A percentile compares a stretch with the other conserved stretches of the same genome.
These are phyloP conservation scores for Paracamarosporium sp. DNA, from an alignment of 2,329 filamentous ascomycete species.

Conservation along the genomic window DNA sequence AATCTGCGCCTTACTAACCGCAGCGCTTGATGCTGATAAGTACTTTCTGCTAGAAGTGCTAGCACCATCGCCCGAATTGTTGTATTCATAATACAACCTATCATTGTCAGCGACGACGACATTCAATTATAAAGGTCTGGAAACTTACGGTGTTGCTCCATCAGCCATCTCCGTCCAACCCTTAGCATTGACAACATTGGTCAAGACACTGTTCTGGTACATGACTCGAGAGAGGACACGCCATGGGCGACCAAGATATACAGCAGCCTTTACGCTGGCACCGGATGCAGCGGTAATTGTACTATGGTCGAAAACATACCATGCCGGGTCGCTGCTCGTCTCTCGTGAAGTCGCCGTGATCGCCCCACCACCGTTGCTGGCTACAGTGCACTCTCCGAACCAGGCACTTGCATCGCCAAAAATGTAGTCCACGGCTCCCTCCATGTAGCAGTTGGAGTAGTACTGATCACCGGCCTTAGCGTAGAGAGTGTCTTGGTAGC, in stretches of 20 bases:
- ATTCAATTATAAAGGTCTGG: background rate
- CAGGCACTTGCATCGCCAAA: slow-evolving; percentile 58
- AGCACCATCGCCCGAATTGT: slow-evolving; percentile 62
- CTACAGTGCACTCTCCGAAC: slow-evolving; percentile 53
- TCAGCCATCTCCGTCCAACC: slow-evolving; percentile 60
- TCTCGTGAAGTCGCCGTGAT: slow-evolving; percentile 18
- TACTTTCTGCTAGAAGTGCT: slow-evolving; percentile 52
- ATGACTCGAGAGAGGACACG: slow-evolving; percentile 52
- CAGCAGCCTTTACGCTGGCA: slow-evolving; percentile 37
- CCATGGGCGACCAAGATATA: slow-evolving; percentile 60
- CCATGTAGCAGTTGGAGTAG: slow-evolving; percentile 61
- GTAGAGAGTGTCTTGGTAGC: slow-evolving; percentile 59
- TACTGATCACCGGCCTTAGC: slow-evolving; percentile 55
- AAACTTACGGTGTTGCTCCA: slow-evolving; percentile 10
- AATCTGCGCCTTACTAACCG: slow-evolving; percentile 49
- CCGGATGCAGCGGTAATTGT: slow-evolving; percentile 18
- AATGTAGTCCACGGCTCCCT: slow-evolving; percentile 63
- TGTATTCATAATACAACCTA: slow-evolving; percentile 41
- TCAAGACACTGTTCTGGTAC: slow-evolving; percentile 57
- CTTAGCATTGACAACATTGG: slow-evolving; percentile 60
- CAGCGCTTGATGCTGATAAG: slow-evolving; percentile 39
- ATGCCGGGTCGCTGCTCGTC: slow-evolving; percentile 33
- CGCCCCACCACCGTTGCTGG: slow-evolving; percentile 10
- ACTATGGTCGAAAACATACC: slow-evolving; percentile 60
- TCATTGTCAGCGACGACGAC: background rate